phyloP scores from a whole-genome alignment of 129 eudicot species.

The Flaveria brownii region DNA sequence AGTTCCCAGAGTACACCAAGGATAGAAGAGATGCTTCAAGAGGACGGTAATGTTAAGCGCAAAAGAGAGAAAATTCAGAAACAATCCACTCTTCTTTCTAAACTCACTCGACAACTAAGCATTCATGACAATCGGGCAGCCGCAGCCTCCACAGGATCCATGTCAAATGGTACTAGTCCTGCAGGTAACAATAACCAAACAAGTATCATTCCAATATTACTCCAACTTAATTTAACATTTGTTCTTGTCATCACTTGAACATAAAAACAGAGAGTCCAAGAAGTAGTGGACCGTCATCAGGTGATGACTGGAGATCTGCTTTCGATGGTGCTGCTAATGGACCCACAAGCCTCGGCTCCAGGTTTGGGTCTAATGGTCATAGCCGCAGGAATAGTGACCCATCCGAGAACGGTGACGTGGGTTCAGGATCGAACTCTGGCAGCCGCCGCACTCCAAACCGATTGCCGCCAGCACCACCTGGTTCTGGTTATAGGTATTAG shows the following conservation, averaged over 20 bases:
- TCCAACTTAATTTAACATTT: neutral
- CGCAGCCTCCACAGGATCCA: slow-evolving; percentile 47
- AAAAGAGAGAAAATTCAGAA: slow-evolving; percentile 76
- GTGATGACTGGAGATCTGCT: slow-evolving; percentile 99
- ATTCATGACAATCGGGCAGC: slow-evolving; percentile 93
- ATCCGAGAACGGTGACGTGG: slow-evolving; percentile 64
- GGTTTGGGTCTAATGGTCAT: slow-evolving; percentile 71
- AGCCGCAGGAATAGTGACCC: slow-evolving; percentile 87
- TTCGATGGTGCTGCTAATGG: slow-evolving; percentile 98
- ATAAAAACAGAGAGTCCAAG: slow-evolving; percentile 48
- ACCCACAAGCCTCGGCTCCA: slow-evolving; percentile 47
- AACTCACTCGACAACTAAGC: slow-evolving; percentile 83
- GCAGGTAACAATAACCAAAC: slow-evolving; percentile 49
- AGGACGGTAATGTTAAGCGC: slow-evolving; percentile 84
- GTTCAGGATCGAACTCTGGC: slow-evolving; percentile 58
- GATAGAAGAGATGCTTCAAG: slow-evolving; percentile 92
- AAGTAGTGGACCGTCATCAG: slow-evolving; percentile 50
- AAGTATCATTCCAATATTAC: neutral
- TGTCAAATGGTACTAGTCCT: slow-evolving; percentile 55
- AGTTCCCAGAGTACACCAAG: slow-evolving; percentile 84
- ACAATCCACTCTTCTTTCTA: slow-evolving; percentile 89
- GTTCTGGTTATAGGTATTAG: slow-evolving; percentile 73
- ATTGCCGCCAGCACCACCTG: slow-evolving; percentile 94
- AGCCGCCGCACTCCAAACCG: slow-evolving; percentile 95
- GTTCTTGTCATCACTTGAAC: neutral